Conservation (phyloP, 371 early-diverging fungal species). For the Rhizomucor miehei region DNA sequence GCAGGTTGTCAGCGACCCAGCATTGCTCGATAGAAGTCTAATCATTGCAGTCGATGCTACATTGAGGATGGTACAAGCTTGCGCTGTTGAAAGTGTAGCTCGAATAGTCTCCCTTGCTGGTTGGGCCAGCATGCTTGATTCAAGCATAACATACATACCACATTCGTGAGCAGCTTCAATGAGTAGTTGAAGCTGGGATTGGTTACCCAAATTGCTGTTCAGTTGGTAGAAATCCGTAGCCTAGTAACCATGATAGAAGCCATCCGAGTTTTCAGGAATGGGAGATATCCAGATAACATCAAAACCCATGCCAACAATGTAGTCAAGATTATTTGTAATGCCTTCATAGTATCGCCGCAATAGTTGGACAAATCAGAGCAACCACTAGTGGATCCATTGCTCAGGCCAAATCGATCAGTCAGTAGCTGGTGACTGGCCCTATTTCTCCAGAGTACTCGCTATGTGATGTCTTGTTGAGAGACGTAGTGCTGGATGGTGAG, state of each 20-base stretch:
- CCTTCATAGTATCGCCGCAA: constrained; percentile 47
- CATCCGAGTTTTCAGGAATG: constrained; percentile 20
- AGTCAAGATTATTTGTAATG: constrained; percentile 31
- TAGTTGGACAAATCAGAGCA: constrained; percentile 29
- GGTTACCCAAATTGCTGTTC: constrained; percentile 39
- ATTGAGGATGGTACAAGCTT: constrained; percentile 15
- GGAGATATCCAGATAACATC: constrained; percentile 49
- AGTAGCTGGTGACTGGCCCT: constrained; percentile 41
- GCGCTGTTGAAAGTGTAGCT: constrained; percentile 18
- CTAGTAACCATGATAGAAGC: constrained; percentile 41
- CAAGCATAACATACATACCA: constrained; percentile 44
- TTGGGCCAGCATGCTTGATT: constrained; percentile 44
- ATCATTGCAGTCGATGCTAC: constrained; percentile 18
- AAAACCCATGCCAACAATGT: constrained; percentile 38
- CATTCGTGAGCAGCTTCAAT: constrained; percentile 31
- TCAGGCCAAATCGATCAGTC: constrained; percentile 40
- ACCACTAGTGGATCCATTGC: constrained; percentile 10
- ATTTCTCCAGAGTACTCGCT: constrained; percentile 19
- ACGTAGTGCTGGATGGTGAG: constrained; percentile 13
- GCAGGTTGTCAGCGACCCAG: constrained; percentile 20
- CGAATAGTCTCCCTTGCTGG: constrained; percentile 16
- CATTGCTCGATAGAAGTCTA: constrained; percentile 27
- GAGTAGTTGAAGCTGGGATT: constrained; percentile 28
- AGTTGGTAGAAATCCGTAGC: constrained; percentile 29
- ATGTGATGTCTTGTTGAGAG: background rate